Evolutionary conservation across 345 rosid genomes (phyloP), one percentile per base, ranked within the genome.

Genomic region (Camelina hispida): DNA sequence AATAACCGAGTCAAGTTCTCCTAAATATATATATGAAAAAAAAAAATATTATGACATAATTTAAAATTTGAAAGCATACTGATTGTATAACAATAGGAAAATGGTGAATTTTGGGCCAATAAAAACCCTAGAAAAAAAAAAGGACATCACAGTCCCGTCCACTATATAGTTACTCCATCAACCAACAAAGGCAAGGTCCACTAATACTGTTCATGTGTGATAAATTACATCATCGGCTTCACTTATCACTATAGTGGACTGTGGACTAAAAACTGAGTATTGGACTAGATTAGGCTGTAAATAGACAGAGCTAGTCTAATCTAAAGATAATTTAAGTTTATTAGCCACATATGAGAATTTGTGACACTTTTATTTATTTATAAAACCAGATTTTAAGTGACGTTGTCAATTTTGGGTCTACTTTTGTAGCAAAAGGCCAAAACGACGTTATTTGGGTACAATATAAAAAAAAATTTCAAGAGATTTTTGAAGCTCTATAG

Each of bases 101-200:
- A 46, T 56, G 55, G 60, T 69, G 71, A 55, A 63, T 15, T 69
- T 63, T 55, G 32, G 44, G 35, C 34, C 53, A 63, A 54, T 70
- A 70, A 20, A 62, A 62, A 54, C 43, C 65, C 75, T 69, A 62
- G 16, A 60, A 62, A n/a, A 22, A 38, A 71, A 54, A 8, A 58
- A 35, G 67, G 72, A 65, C 63, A 66, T 58, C 42, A 78, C 77
- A 71, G 72, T 51, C 73, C 15, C 37, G 47, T 71, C 81, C 81
- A 71, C 77, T 71, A 35, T n/a, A 17, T 48, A 30, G 17, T 71
- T 35, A 34, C 62, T 71, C 55, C n/a, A 65, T 59, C 60, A 65
- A 30, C 69, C 57, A 43, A 57, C 68, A 60, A 66, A 54, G 62
- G 32, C 47, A 34, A 71, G 48, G 67, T 67, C 76, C 76, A 67